Conservation (phyloP, 2,329 filamentous ascomycete species). For the Celoporthe dispersa region DNA sequence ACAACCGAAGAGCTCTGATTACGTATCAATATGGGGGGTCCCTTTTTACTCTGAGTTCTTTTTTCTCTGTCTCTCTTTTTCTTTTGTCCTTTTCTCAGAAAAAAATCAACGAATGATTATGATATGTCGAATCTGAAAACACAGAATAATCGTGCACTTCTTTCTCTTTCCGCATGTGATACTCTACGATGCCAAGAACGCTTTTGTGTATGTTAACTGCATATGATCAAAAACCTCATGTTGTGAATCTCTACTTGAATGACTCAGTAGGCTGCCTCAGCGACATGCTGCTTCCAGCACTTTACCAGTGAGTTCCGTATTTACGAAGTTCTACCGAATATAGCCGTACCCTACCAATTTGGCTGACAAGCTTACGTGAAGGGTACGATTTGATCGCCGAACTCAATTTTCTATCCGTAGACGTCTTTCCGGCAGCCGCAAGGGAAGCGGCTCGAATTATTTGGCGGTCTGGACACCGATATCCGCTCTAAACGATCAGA, state of each 20-base stretch:
- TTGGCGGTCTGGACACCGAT: constrained; percentile 1
- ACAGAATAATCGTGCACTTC: neutral
- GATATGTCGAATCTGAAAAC: too few relatives aligned
- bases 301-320: neutral
- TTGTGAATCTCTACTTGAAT: neutral
- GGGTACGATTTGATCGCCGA: too few relatives aligned
- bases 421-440: neutral
- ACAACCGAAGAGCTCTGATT: too few relatives aligned
- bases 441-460: constrained; percentile 1
- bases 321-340: neutral
- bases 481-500: neutral
- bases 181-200: constrained; percentile 1
- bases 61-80: too few relatives aligned
- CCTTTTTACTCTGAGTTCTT: too few relatives aligned
- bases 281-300: too few relatives aligned
- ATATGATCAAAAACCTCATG: neutral
- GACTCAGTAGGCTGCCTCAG: neutral
- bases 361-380: neutral
- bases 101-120: too few relatives aligned
- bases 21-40: neutral
- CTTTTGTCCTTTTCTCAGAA: too few relatives aligned
- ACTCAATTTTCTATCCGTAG: constrained; percentile 10
- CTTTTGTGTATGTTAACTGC: neutral
- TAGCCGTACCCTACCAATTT: neutral
- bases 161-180: constrained; percentile 2